Conservation (phyloP, 495 filamentous ascomycete species). For the Penicillium manginii region DNA sequence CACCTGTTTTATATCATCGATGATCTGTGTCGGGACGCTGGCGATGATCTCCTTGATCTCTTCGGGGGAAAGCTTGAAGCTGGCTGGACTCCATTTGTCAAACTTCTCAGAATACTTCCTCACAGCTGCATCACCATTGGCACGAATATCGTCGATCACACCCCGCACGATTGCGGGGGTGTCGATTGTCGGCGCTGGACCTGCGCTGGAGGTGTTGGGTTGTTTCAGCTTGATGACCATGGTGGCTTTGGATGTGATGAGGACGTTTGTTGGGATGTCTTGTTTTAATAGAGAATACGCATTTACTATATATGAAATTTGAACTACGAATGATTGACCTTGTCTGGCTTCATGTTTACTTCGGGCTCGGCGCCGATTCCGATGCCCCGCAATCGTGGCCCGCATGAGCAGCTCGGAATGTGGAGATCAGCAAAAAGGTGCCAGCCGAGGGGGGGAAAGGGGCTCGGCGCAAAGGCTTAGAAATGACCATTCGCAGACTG, state of each 20-base stretch:
- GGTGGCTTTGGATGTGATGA: background rate
- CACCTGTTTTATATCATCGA: constrained; percentile 56
- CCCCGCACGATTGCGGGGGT: constrained; percentile 42
- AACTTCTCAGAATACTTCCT: constrained; percentile 56
- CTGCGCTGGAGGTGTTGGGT: constrained; percentile 7
- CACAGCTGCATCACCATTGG: constrained; percentile 51
- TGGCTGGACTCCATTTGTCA: constrained; percentile 55
- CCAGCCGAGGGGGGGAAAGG: background rate
- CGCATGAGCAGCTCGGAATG: constrained; percentile 23
- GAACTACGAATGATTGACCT: background rate
- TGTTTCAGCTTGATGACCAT: constrained; percentile 26
- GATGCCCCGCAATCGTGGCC: constrained; percentile 16
- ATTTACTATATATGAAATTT: constrained; percentile 4
- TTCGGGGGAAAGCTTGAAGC: constrained; percentile 43
- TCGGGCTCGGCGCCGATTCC: constrained; percentile 27
- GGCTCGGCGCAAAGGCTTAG: background rate
- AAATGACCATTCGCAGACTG: no score
- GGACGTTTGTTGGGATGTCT: background rate
- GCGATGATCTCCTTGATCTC: constrained; percentile 30
- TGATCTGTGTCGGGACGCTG: constrained; percentile 41
- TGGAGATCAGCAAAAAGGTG: constrained; percentile 10
- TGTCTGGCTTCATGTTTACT: constrained; percentile 4
- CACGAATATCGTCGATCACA: constrained; percentile 53
- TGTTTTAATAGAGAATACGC: background rate
- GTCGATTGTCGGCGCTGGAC: constrained; percentile 13